Evolutionary conservation across 2,329 filamentous ascomycete genomes (phyloP).

Genomic region (Epichloe festucae): DNA sequence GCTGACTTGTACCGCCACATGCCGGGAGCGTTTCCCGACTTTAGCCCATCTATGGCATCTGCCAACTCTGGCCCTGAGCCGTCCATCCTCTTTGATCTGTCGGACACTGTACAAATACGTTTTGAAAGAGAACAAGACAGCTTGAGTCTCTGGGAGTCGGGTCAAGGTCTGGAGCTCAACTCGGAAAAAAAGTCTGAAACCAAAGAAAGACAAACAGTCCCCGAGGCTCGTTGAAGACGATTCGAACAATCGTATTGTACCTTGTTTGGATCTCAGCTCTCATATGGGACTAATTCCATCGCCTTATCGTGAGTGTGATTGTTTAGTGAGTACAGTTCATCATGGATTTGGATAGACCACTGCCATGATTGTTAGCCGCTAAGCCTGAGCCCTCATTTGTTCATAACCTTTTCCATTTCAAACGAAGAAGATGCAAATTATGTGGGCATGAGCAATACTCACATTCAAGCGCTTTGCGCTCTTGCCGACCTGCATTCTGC

Average conservation of each 20-base stretch:
- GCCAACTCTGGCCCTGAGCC: conserved; percentile 33
- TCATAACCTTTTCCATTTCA: not conserved
- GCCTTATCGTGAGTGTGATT: conserved; percentile 22
- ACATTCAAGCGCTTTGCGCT: too few species aligned
- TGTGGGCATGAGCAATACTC: too few species aligned
- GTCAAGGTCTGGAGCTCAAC: conserved; percentile 40
- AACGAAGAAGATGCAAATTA: too few species aligned
- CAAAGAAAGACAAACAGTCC: not conserved
- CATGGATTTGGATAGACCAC: conserved; percentile 36
- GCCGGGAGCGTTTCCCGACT: conserved; percentile 35
- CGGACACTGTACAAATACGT: conserved; percentile 37
- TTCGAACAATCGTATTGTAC: conserved; percentile 11
- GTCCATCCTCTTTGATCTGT: conserved; percentile 38
- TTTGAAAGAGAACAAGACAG: conserved; percentile 43
- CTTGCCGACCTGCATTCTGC: too few species aligned
- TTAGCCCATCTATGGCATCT: conserved; percentile 39
- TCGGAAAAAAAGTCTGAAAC: conserved; percentile 22
- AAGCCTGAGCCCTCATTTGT: not conserved
- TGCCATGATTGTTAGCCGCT: conserved; percentile 11
- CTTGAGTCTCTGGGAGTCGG: conserved; percentile 31
- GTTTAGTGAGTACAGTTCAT: conserved; percentile 25
- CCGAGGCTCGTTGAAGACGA: too few species aligned
- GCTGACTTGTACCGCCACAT: conserved; percentile 10
- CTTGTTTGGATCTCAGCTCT: conserved; percentile 25
- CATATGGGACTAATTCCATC: conserved; percentile 20